A percentile compares a stretch with the other conserved stretches of the same genome.
phyloP scores from a whole-genome alignment of 352 stramenopile species.

The Phytophthora fragariaefolia region DNA sequence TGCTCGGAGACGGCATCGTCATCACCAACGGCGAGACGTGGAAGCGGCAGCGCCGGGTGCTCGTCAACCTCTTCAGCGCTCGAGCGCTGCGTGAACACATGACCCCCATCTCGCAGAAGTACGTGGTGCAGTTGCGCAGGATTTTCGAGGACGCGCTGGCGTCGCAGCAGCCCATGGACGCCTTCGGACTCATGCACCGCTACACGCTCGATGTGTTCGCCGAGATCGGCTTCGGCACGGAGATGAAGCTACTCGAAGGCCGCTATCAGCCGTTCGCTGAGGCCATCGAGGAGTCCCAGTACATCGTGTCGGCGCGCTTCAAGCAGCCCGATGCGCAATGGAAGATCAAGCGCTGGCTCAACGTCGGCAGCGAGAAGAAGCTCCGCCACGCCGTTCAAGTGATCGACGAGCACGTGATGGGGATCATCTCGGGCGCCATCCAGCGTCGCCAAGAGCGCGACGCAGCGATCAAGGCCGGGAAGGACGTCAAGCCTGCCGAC shows the following conservation, averaged over 20 bases:
- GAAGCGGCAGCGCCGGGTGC: slow-evolving; percentile 36
- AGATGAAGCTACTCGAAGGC: slow-evolving; percentile 17
- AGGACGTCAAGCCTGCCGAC: not conserved
- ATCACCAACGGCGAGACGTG: slow-evolving; percentile 31
- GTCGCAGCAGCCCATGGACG: slow-evolving; percentile 32
- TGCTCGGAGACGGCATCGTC: no score
- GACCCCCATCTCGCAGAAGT: not conserved
- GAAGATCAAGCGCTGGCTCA: slow-evolving; percentile 31
- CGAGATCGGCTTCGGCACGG: slow-evolving; percentile 34
- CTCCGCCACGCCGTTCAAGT: slow-evolving; percentile 7
- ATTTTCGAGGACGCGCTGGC: not conserved
- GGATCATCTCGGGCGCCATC: not conserved
- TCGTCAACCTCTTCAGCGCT: slow-evolving; percentile 22
- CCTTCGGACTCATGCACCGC: slow-evolving; percentile 27
- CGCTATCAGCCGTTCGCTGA: slow-evolving; percentile 37
- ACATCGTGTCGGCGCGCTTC: slow-evolving; percentile 32
- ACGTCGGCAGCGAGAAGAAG: slow-evolving; percentile 19
- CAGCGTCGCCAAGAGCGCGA: slow-evolving; percentile 25
- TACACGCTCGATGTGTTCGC: slow-evolving; percentile 57
- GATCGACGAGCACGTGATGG: not conserved
- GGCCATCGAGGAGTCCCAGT: slow-evolving; percentile 42
- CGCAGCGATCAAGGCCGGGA: slow-evolving; percentile 10
- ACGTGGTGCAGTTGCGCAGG: not conserved
- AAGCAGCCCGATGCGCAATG: slow-evolving; percentile 24
- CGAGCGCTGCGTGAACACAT: slow-evolving; percentile 11